Conservation (phyloP, 768 basidiomycete genomes). For the Hericium coralloides region DNA sequence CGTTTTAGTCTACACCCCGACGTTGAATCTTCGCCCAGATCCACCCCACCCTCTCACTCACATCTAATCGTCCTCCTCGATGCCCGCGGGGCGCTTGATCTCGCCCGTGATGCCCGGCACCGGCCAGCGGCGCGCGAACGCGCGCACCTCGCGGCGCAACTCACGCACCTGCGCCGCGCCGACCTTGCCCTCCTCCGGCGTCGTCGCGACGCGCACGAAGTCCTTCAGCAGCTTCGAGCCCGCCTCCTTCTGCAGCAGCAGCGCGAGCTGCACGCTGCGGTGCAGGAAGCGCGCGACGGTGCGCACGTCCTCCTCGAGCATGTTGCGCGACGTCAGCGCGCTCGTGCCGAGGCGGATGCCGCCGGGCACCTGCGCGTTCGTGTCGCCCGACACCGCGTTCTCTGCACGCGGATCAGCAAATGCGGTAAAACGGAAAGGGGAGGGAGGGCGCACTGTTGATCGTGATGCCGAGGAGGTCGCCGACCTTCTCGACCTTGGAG, state of each 20-base stretch:
- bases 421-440: not conserved
- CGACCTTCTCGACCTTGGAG: slow-evolving; percentile 96
- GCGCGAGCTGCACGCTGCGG: slow-evolving; percentile 87
- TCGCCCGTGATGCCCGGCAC: slow-evolving; percentile 69
- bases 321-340: slow-evolving; percentile 89
- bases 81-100: slow-evolving; percentile 48
- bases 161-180: slow-evolving; percentile 64
- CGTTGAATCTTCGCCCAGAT: slow-evolving; percentile 13
- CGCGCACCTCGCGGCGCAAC: slow-evolving; percentile 71
- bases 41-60: not conserved
- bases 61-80: slow-evolving; percentile 42
- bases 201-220: slow-evolving; percentile 78
- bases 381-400: slow-evolving; percentile 96
- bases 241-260: slow-evolving; percentile 88
- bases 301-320: slow-evolving; percentile 83
- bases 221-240: slow-evolving; percentile 93
- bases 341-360: slow-evolving; percentile 96
- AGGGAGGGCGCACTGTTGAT: slow-evolving; percentile 68
- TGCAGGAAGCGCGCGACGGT: slow-evolving; percentile 86
- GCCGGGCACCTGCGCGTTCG: slow-evolving; percentile 90
- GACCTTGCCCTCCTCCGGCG: slow-evolving; percentile 55
- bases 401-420: slow-evolving; percentile 34
- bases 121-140: slow-evolving; percentile 84
- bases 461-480: slow-evolving; percentile 93
- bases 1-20: slow-evolving; percentile 7